Evolutionary conservation across 192 early-diverging fungal genomes (phyloP).

Genomic region (Linnemannia zychae): DNA sequence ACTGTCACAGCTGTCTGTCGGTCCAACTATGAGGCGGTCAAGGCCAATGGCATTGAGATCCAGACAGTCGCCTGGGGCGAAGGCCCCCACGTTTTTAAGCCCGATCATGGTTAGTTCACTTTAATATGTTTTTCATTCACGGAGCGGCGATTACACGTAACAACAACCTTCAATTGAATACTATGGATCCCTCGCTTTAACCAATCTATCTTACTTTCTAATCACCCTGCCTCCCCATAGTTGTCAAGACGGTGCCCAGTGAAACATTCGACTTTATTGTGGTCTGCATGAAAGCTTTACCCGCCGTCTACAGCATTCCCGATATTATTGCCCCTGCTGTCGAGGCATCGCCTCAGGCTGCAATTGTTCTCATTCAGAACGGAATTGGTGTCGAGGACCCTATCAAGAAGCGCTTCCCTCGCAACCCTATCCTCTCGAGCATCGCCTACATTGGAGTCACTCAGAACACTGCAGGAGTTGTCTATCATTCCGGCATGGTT

Average conservation of each 20-base stretch:
- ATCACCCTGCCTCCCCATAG: not conserved
- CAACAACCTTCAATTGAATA: too few relatives aligned
- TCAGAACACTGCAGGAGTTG: slow-evolving; percentile 65
- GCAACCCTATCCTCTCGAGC: slow-evolving; percentile 69
- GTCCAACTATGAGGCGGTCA: slow-evolving; percentile 73
- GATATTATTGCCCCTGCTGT: slow-evolving; percentile 68
- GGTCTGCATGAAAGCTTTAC: slow-evolving; percentile 77
- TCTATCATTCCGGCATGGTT: slow-evolving; percentile 63
- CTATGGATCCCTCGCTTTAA: not conserved
- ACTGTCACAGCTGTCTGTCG: slow-evolving; percentile 74
- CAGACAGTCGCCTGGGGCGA: slow-evolving; percentile 68
- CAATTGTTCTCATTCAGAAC: slow-evolving; percentile 80
- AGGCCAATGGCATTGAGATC: slow-evolving; percentile 68
- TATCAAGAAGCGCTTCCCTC: slow-evolving; percentile 68
- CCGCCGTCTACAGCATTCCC: slow-evolving; percentile 68
- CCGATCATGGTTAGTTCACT: slow-evolving; percentile 58
- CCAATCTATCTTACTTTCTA: not conserved
- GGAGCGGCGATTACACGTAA: not conserved
- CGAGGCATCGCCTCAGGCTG: slow-evolving; percentile 62
- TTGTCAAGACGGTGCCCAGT: slow-evolving; percentile 58
- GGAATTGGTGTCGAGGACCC: slow-evolving; percentile 77
- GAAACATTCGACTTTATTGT: slow-evolving; percentile 71
- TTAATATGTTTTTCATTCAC: not conserved
- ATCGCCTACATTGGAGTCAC: slow-evolving; percentile 76
- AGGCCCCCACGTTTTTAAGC: slow-evolving; percentile 63